Evolutionary conservation across 176 grass and related monocot species (phyloP).

Genomic region (barley (Hordeum vulgare)): MorexV3_pseudomolecules_assembly NC_058519.1:614820933-614821432

Average conservation of each 20-base stretch:
- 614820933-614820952: slow-evolving; percentile 58
- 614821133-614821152: not conserved
- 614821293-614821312: too few species aligned
- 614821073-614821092: not conserved
- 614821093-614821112: not conserved
- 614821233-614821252: not conserved
- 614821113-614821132: not conserved
- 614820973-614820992: slow-evolving; percentile 51
- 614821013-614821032: not conserved
- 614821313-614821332: too few species aligned
- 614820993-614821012: not conserved
- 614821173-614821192: not conserved
- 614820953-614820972: slow-evolving; percentile 78
- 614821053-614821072: not conserved
- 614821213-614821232: not conserved
- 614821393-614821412: too few species aligned
- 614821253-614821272: not conserved
- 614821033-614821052: not conserved
- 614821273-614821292: not conserved
- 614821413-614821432: too few species aligned
- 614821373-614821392: too few species aligned
- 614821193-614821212: not conserved
- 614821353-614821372: too few species aligned
- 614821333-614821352: too few species aligned
- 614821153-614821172: not conserved